Percentiles rank a stretch among this genome's conserved stretches.
Evolutionary conservation across 1,284 basidiomycete species (phyloP).

Genomic region (Tremellales sp.): DNA sequence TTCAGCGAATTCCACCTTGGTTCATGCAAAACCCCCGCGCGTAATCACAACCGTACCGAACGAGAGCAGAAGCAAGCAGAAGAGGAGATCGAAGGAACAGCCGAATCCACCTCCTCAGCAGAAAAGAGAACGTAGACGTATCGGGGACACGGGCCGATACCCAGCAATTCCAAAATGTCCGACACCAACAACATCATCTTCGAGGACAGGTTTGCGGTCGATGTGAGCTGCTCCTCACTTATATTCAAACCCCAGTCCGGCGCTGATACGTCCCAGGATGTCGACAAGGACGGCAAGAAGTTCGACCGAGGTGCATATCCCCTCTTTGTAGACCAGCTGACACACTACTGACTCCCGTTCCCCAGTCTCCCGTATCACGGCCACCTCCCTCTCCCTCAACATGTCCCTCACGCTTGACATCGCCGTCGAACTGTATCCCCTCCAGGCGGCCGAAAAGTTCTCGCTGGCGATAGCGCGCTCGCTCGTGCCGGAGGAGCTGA

Average conservation of each 20-base stretch:
- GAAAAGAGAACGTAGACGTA: too few species aligned
- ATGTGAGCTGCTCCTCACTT: conserved; percentile 44
- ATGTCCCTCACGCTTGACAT: conserved; percentile 89
- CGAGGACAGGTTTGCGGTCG: conserved; percentile 83
- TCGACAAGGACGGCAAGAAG: conserved; percentile 93
- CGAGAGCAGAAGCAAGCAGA: too few species aligned
- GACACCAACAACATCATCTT: conserved; percentile 56
- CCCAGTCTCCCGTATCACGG: conserved; percentile 78
- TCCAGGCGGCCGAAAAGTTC: conserved; percentile 67
- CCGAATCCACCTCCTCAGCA: too few species aligned
- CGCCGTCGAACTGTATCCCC: conserved; percentile 79
- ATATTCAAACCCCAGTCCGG: conserved; percentile 1
- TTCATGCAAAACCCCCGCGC: too few species aligned
- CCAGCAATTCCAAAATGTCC: conserved; percentile 19
- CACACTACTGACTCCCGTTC: background rate
- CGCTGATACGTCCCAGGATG: conserved; percentile 39
- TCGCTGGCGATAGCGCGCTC: conserved; percentile 82
- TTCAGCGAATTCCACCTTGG: too few species aligned
- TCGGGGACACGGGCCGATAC: too few species aligned
- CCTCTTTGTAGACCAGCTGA: conserved; percentile 3
- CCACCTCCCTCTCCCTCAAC: conserved; percentile 76
- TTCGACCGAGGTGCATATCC: conserved; percentile 79
- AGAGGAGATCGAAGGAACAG: too few species aligned
- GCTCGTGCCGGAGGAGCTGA: conserved; percentile 59
- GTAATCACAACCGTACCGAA: too few species aligned